Evolutionary conservation across 768 basidiomycete genomes (phyloP), one percentile per base, ranked within the genome.

Genomic region (Lactarius quietus): DNA sequence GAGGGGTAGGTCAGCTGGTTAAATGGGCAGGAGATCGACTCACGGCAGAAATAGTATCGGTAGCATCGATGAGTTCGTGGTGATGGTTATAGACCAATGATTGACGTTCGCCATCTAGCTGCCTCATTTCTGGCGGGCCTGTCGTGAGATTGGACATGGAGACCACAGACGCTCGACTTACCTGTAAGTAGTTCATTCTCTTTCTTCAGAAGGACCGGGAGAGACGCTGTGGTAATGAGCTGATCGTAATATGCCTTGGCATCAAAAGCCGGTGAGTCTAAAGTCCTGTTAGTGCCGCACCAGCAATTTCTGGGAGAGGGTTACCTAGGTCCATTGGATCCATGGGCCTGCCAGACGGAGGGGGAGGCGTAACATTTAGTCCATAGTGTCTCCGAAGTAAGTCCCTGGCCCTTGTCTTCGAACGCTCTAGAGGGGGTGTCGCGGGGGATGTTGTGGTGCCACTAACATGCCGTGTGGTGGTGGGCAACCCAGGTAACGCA

Each of bases 21-120:
- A 39, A 38, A 33, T n/a, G 53, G 38, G 31, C 6, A 62, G 58
- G 10, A 48, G 43, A 35, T 54, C 3, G 36, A 70, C 86, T 23
- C 75, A 94, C 93, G 6, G 88, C 86, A 65, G 88, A 86, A 68
- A 97, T 96, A 10, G 95, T 96, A 71, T 94, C 92, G 65, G 89
- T 93, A 3, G 95, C 95, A 1, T 92, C 92, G 58, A 97, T 95
- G 23, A 97, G 86, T 69, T 97, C 95, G 65, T 95, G 93, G 71
- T 97, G 95, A 72, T 95, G 94, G 70, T 95, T 94, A 73, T 97
- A 97, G 14, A 97, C 94, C 52, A 97, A 80, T 10, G 90, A 89
- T 75, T 97, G 94, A 28, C 92, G 80, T 72, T 96, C 94, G 71
- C 89, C 86, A 63, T 96, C 93, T 17, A 97, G 77, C 67, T 93